Conservation (phyloP, 768 basidiomycete species). For the Rhizopogon roseolus region DNA sequence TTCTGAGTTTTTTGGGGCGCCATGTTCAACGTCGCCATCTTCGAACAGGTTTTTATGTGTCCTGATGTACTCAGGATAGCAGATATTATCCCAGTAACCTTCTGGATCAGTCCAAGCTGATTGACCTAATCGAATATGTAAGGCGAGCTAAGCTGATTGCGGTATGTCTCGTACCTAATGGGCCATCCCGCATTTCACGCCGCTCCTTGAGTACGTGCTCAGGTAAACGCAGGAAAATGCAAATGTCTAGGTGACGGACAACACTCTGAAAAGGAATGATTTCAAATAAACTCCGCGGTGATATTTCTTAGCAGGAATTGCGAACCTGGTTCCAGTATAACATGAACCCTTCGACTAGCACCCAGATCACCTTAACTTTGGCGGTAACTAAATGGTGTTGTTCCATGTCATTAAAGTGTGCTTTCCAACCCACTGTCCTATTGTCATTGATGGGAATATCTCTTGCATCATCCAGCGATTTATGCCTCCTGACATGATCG, state of each 20-base stretch:
- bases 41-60: slow-evolving; percentile 74
- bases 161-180: slow-evolving; percentile 63
- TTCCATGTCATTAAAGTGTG: slow-evolving; percentile 46
- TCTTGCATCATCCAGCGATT: slow-evolving; percentile 68
- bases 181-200: slow-evolving; percentile 74
- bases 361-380: slow-evolving; percentile 63
- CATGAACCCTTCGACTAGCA: slow-evolving; percentile 89
- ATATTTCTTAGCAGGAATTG: background rate
- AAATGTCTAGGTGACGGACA: slow-evolving; percentile 69
- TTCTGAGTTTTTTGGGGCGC: slow-evolving; percentile 34
- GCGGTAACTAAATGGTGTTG: slow-evolving; percentile 32
- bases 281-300: background rate
- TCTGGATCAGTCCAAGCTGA: slow-evolving; percentile 85
- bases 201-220: slow-evolving; percentile 68
- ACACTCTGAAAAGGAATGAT: slow-evolving; percentile 43
- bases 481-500: slow-evolving; percentile 66
- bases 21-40: slow-evolving; percentile 70
- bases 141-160: slow-evolving; percentile 7
- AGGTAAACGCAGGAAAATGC: slow-evolving; percentile 82
- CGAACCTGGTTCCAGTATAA: slow-evolving; percentile 82
- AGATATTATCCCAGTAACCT: slow-evolving; percentile 85
- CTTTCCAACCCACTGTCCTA: slow-evolving; percentile 43
- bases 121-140: slow-evolving; percentile 62
- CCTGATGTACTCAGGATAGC: slow-evolving; percentile 88
- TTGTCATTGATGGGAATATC: slow-evolving; percentile 53